These are phyloP conservation scores for Volvox africanus DNA, from an alignment of 139 green algal genomes.

Conservation along the genomic window DNA sequence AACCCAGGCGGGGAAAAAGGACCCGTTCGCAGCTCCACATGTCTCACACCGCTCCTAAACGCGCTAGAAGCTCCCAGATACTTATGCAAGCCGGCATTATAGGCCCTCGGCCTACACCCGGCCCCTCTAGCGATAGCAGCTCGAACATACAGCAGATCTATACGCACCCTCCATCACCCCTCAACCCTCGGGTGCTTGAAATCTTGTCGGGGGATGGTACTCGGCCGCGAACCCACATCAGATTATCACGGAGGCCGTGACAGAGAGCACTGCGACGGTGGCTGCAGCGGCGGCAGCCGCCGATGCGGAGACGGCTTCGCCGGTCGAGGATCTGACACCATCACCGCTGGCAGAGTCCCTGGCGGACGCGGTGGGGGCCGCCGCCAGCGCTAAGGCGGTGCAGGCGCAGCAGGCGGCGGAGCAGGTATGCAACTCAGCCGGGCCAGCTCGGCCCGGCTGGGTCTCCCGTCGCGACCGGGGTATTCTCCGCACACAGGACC, in stretches of 20 bases:
- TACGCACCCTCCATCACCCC: too few relatives aligned
- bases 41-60: too few relatives aligned
- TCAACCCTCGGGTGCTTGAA: too few relatives aligned
- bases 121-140: too few relatives aligned
- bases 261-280: background rate
- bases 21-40: too few relatives aligned
- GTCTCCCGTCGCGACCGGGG: too few relatives aligned
- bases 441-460: background rate
- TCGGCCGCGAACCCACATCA: background rate
- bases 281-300: background rate
- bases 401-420: constrained; percentile 41
- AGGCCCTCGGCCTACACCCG: too few relatives aligned
- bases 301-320: background rate
- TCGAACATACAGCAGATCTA: too few relatives aligned
- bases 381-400: constrained; percentile 1
- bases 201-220: too few relatives aligned
- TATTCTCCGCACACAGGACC: background rate
- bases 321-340: background rate
- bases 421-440: constrained; percentile 14
- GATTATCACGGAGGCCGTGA: background rate
- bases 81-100: too few relatives aligned
- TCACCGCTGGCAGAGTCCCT: constrained; percentile 30
- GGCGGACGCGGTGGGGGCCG: background rate
- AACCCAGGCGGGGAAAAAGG: too few relatives aligned
- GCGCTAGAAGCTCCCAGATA: too few relatives aligned